A percentile compares a stretch with the other conserved stretches of the same genome.
These are phyloP conservation scores for Globisporangium orthogonon DNA, from an alignment of 352 stramenopile genomes.

Conservation along the genomic window DNA sequence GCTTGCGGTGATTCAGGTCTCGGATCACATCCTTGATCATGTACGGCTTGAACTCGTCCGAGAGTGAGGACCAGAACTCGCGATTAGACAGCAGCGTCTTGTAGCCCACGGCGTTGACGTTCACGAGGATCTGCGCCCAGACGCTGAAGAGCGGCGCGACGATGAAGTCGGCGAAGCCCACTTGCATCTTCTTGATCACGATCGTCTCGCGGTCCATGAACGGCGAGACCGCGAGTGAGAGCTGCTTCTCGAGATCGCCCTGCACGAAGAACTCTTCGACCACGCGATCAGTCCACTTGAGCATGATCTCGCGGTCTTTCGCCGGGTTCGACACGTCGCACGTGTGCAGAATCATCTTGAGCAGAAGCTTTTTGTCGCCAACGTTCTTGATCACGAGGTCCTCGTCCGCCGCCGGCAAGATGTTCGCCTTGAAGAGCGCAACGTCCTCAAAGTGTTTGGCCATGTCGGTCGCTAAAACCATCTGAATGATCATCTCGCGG, in stretches of 20 bases:
- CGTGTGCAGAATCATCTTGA: slow-evolving; percentile 89
- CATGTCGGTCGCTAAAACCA: slow-evolving; percentile 90
- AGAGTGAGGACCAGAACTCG: slow-evolving; percentile 74
- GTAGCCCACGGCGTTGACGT: slow-evolving; percentile 61
- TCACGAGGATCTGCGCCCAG: slow-evolving; percentile 76
- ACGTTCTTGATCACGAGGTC: slow-evolving; percentile 76
- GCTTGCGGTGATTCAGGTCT: slow-evolving; percentile 37
- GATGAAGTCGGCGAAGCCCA: slow-evolving; percentile 94
- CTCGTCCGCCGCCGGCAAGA: slow-evolving; percentile 56
- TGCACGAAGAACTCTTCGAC: slow-evolving; percentile 95
- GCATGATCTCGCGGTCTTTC: slow-evolving; percentile 83
- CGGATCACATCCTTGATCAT: slow-evolving; percentile 78
- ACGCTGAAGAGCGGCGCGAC: slow-evolving; percentile 83
- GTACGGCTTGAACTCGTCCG: slow-evolving; percentile 81
- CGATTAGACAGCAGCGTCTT: slow-evolving; percentile 67
- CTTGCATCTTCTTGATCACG: slow-evolving; percentile 90
- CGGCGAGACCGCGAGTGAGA: slow-evolving; percentile 84
- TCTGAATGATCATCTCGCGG: slow-evolving; percentile 87
- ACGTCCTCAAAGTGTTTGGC: slow-evolving; percentile 87
- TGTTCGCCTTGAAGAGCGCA: slow-evolving; percentile 84
- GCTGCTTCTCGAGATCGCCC: slow-evolving; percentile 92
- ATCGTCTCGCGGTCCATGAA: slow-evolving; percentile 93
- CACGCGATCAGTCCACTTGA: slow-evolving; percentile 91
- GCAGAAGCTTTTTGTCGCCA: slow-evolving; percentile 81
- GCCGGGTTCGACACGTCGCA: slow-evolving; percentile 94